These are phyloP conservation scores for Postia placenta DNA, from an alignment of 768 basidiomycete species.

Conservation along the genomic window DNA sequence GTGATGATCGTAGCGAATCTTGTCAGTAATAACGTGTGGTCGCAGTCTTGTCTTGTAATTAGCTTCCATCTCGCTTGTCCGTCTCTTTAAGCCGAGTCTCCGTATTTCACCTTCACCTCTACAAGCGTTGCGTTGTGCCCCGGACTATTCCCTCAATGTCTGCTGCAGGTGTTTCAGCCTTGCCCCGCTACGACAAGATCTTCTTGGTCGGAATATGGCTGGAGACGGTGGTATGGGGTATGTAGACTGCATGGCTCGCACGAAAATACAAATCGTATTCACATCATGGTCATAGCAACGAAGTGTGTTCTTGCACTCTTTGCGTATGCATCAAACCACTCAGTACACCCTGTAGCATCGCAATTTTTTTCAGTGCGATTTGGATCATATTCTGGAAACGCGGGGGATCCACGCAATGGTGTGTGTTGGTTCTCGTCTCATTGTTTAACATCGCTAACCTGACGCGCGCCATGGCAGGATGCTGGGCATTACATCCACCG, in stretches of 20 bases:
- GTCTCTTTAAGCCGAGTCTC: no score
- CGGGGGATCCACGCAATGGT: neutral
- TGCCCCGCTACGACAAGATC: constrained; percentile 1
- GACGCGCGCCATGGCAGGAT: no score
- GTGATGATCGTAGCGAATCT: no score
- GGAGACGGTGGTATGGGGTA: constrained; percentile 1
- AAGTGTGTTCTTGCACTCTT: neutral
- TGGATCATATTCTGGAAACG: neutral
- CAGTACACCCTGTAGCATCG: neutral
- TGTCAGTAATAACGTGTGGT: no score
- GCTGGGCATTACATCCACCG: neutral
- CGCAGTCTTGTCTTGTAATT: no score
- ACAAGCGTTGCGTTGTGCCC: no score
- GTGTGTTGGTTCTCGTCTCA: neutral
- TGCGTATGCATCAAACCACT: neutral
- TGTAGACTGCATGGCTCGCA: neutral
- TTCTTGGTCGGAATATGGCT: neutral
- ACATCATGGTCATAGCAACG: neutral
- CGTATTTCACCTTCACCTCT: no score
- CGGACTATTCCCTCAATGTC: no score
- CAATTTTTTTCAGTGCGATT: neutral
- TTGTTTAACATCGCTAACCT: neutral
- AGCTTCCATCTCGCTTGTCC: no score
- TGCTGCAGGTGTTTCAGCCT: neutral
- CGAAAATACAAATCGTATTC: neutral